Base-by-base conservation (phyloP, 768 basidiomycete genomes). In the Lentinula sp. region DNA sequence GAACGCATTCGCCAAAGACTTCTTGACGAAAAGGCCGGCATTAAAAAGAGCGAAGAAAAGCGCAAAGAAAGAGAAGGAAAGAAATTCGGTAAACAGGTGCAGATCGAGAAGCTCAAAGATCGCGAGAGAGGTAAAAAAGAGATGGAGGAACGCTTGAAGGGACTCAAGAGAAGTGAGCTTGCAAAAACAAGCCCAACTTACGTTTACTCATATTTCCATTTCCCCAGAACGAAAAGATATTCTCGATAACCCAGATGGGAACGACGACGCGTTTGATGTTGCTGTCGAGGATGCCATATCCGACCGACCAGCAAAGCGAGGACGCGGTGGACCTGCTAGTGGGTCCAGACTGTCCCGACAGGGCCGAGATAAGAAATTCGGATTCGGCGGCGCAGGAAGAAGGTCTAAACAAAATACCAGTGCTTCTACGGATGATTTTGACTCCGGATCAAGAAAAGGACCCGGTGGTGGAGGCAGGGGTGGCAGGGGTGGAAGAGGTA, bases 51-150 rank as follows among this genome's bases (percentile, higher is more conserved):
- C 62, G 96, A 98, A 70, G 90, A 93, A 59, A 95, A 93, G 68
- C 84, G 90, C 65, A 89, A 87, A 67, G 92, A 98, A 73, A 82
- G 97, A 50, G 91, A 97, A 68, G 89, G 93, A 59, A 98, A 98
- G 80, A 98, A 98, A 79, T 97, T 93, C 69, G 96, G 96, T 28
- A 99, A 98, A 73, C 93, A 98, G 73, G 93, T 98, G 10, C 97
- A 99, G 74, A 74, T 91, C 41, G 95, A 98, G 78, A 95, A 95
- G 73, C 79, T 93, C 65, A 92, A 93, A 72, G 93, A 96, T 77
- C 79, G 96, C 49, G 89, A 95, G 72, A 82, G 79, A 69, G 84
- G 86, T 61, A 95, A 95, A 81, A 97, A 95, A 77, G 91, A 93
- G 36, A 88, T 96, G 82, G 88, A 90, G 61, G 93, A 95, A 67